Evolutionary conservation across 345 rosid species (phyloP).

Genomic region (Heritiera fomes): DNA sequence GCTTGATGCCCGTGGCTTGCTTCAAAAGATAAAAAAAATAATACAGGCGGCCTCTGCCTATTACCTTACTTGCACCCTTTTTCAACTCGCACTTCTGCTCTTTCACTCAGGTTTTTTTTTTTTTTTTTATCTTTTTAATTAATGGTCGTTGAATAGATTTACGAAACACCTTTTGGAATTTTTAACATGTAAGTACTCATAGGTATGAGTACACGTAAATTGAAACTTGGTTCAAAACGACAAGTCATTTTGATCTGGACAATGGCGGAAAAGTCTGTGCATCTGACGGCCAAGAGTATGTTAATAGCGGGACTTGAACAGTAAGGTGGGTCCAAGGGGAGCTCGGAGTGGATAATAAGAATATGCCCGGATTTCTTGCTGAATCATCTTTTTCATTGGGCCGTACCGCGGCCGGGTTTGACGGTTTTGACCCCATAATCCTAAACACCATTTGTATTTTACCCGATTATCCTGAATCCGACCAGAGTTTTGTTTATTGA

Average conservation of each 20-base stretch:
- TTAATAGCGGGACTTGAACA: background rate
- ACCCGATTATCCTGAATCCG: too few relatives aligned
- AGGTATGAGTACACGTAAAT: background rate
- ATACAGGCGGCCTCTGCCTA: background rate
- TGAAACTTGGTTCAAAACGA: background rate
- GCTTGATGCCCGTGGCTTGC: constrained; percentile 13
- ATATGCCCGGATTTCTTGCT: constrained; percentile 13
- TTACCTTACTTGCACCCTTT: background rate
- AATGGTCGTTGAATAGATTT: background rate
- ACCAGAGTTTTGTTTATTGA: too few relatives aligned
- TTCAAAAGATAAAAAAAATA: constrained; percentile 3
- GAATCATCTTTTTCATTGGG: background rate
- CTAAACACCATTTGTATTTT: background rate
- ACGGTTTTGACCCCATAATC: background rate
- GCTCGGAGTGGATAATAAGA: constrained; percentile 1
- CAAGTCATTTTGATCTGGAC: background rate
- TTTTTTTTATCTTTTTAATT: too few relatives aligned
- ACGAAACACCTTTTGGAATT: background rate
- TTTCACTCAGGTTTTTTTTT: background rate
- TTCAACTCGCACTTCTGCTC: background rate
- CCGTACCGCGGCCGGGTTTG: background rate
- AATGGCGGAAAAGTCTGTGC: background rate
- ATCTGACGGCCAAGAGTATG: background rate
- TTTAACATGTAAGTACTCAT: background rate
- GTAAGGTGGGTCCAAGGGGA: background rate